phyloP scores from a whole-genome alignment of 495 filamentous ascomycete species.

The Pyrenula massariospora region DNA sequence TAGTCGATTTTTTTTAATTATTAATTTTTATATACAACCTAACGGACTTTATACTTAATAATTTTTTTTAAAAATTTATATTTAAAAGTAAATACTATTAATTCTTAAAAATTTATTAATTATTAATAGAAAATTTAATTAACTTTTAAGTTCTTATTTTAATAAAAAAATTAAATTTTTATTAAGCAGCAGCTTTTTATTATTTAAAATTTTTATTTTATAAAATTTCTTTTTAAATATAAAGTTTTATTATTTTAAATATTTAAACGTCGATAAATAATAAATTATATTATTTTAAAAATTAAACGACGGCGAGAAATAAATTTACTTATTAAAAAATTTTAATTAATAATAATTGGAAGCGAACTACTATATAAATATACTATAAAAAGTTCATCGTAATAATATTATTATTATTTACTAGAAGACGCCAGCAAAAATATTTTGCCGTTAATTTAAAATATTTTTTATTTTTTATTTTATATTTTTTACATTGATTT shows the following conservation, averaged over 20 bases:
- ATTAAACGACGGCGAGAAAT: neutral
- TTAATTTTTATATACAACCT: neutral
- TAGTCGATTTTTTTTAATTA: neutral
- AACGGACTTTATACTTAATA: neutral
- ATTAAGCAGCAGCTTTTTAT: conserved; percentile 1
- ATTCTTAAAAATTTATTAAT: neutral
- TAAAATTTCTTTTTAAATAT: conserved; percentile 5
- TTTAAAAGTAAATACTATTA: neutral
- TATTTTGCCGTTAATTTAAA: too few relatives aligned
- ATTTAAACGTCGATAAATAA: neutral
- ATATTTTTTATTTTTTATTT: conserved; percentile 1
- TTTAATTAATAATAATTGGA: neutral
- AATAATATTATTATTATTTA: conserved; percentile 2
- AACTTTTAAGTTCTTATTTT: neutral
- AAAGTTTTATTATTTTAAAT: conserved; percentile 7
- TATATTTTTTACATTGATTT: conserved; percentile 1
- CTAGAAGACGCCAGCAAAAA: conserved; percentile 1
- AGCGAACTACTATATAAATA: neutral
- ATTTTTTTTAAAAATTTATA: neutral
- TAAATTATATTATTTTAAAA: conserved; percentile 2
- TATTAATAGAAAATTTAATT: neutral
- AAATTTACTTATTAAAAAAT: conserved; percentile 1
- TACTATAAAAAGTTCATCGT: neutral
- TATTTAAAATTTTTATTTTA: conserved; percentile 2
- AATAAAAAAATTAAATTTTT: neutral